Evolutionary conservation across 2,329 filamentous ascomycete genomes (phyloP).

Genomic region (Rutstroemia sp.): DNA sequence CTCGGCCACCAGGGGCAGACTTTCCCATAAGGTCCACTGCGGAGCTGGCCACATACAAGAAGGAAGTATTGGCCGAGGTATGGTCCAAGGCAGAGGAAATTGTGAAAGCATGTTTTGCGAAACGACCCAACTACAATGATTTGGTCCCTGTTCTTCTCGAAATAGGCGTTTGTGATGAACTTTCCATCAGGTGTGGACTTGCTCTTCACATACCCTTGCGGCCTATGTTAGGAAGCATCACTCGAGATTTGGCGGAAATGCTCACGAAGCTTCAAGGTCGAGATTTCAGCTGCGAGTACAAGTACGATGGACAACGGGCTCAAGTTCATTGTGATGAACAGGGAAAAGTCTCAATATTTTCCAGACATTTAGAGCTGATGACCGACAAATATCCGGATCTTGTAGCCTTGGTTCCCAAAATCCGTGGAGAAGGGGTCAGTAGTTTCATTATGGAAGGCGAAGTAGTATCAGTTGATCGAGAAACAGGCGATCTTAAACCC

Average conservation of each 20-base stretch:
- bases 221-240: constrained; percentile 95
- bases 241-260: constrained; percentile 87
- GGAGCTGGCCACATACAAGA: constrained; percentile 63
- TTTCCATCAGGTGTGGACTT: constrained; percentile 73
- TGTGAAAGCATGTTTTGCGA: constrained; percentile 87
- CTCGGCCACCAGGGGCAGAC: constrained; percentile 56
- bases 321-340: constrained; percentile 85
- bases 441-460: constrained; percentile 97
- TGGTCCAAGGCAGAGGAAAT: constrained; percentile 75
- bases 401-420: constrained; percentile 65
- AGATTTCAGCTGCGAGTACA: constrained; percentile 90
- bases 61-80: constrained; percentile 70
- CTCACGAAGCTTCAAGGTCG: constrained; percentile 82
- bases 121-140: constrained; percentile 88
- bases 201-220: constrained; percentile 78
- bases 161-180: constrained; percentile 72
- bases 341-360: constrained; percentile 90
- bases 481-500: constrained; percentile 72
- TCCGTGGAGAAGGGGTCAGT: constrained; percentile 73
- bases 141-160: constrained; percentile 77
- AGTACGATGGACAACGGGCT: constrained; percentile 93
- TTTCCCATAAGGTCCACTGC: constrained; percentile 47
- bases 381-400: constrained; percentile 97
- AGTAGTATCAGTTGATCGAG: constrained; percentile 82
- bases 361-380: constrained; percentile 89